Percentiles rank a stretch among this genome's conserved stretches.
Evolutionary conservation across 345 rosid species (phyloP).

Genomic region (Heritiera fomes): DNA sequence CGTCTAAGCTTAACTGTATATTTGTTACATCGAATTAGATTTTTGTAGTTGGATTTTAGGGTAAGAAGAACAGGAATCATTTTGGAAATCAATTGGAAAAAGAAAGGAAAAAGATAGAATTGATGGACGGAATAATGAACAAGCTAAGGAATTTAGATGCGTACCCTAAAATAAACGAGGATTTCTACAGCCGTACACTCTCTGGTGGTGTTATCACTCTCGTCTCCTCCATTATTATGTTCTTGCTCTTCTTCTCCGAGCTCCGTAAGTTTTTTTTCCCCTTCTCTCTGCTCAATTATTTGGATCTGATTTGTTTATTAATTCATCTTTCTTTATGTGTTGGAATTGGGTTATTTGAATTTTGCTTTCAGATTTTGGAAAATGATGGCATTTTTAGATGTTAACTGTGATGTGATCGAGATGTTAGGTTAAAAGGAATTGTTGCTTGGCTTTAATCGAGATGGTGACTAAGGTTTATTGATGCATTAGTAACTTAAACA

Average conservation of each 20-base stretch:
- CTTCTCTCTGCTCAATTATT: not conserved
- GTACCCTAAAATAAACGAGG: conserved; percentile 96
- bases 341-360: not conserved
- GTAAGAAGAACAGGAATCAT: not conserved
- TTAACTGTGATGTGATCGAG: conserved; percentile 4
- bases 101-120: not conserved
- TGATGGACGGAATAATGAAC: conserved; percentile 71
- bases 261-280: conserved; percentile 49
- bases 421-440: not conserved
- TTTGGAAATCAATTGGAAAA: not conserved
- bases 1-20: not conserved
- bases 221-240: conserved; percentile 83
- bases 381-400: not conserved
- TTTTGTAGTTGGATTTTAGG: not conserved
- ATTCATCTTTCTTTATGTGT: not conserved
- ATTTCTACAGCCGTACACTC: conserved; percentile 91
- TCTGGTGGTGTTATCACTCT: conserved; percentile 95
- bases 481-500: not conserved
- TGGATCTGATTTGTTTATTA: conserved; percentile 15
- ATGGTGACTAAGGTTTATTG: no score
- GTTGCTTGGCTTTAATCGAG: not conserved
- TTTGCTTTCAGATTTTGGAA: not conserved
- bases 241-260: conserved; percentile 95
- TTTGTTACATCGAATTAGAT: not conserved
- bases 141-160: conserved; percentile 88